Conservation (phyloP, 805 yeast genomes). For the Ogataea populi-albae region DNA sequence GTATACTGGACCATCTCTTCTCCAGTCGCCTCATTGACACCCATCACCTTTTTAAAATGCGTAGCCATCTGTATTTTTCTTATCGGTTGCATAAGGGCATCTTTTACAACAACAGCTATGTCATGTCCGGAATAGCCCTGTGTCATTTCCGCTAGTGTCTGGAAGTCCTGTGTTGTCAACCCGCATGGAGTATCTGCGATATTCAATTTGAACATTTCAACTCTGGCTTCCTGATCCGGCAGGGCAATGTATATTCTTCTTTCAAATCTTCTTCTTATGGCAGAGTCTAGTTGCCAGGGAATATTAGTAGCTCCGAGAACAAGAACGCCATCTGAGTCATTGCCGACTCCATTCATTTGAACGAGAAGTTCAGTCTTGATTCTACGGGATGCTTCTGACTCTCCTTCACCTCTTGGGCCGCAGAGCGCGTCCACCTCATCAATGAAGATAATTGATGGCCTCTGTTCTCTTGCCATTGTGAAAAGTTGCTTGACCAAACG, state of each 20-base stretch:
- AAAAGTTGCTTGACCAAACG: constrained; percentile 93
- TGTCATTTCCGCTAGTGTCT: constrained; percentile 84
- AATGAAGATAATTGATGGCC: constrained; percentile 92
- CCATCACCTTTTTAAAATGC: constrained; percentile 69
- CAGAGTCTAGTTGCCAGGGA: constrained; percentile 98
- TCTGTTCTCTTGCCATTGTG: constrained; percentile 93
- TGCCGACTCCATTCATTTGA: constrained; percentile 99
- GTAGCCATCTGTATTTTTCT: constrained; percentile 94
- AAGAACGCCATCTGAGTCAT: constrained; percentile 86
- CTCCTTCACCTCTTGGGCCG: constrained; percentile 98
- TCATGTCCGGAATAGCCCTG: constrained; percentile 98
- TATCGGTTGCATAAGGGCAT: constrained; percentile 97
- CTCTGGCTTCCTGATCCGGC: constrained; percentile 91
- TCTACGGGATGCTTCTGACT: constrained; percentile 92
- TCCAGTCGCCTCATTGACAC: constrained; percentile 38
- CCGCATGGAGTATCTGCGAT: constrained; percentile 88
- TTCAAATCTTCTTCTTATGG: constrained; percentile 94
- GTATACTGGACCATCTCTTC: constrained; percentile 50
- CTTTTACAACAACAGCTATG: constrained; percentile 93
- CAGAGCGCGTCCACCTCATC: constrained; percentile 98
- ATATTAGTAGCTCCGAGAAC: constrained; percentile 97
- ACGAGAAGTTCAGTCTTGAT: constrained; percentile 94
- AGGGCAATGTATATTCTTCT: constrained; percentile 90
- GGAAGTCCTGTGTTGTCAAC: constrained; percentile 68
- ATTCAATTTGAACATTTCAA: constrained; percentile 90